Evolutionary conservation across 805 yeast species (phyloP).

Genomic region (Candida lessepsii): DNA sequence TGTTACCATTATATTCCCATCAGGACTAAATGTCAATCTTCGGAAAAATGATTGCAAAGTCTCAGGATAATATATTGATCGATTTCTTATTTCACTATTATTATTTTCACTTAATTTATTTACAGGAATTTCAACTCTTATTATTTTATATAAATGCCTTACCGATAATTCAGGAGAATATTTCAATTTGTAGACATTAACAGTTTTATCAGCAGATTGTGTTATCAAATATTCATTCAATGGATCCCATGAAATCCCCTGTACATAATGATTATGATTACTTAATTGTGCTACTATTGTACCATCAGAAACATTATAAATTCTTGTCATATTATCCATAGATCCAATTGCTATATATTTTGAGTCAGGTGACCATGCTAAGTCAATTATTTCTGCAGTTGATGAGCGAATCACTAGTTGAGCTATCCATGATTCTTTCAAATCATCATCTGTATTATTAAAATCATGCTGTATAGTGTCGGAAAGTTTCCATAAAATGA

Average conservation of each 20-base stretch:
- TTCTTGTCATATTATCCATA: constrained; percentile 80
- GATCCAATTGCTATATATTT: constrained; percentile 79
- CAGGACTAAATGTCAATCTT: constrained; percentile 82
- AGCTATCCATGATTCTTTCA: constrained; percentile 73
- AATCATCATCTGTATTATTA: constrained; percentile 54
- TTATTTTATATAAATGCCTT: constrained; percentile 18
- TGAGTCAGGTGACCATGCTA: constrained; percentile 90
- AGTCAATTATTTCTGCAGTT: constrained; percentile 81
- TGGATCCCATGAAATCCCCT: constrained; percentile 98
- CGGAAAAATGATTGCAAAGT: constrained; percentile 89
- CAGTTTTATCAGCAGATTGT: constrained; percentile 85
- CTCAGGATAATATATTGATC: constrained; percentile 70
- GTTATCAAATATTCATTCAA: constrained; percentile 71
- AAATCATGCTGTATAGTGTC: constrained; percentile 57
- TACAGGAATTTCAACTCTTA: constrained; percentile 13
- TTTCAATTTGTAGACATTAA: constrained; percentile 55
- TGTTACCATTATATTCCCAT: constrained; percentile 76
- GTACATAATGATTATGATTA: constrained; percentile 87
- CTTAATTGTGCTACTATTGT: constrained; percentile 55
- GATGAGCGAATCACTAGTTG: constrained; percentile 56
- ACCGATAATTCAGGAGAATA: constrained; percentile 5
- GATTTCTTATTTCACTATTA: constrained; percentile 1
- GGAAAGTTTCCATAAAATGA: constrained; percentile 72
- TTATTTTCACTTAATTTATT: constrained; percentile 10
- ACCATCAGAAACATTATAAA: constrained; percentile 61